Base-by-base conservation (phyloP, 2,329 filamentous ascomycete species). In the Ophiocordyceps camponoti-leonardi region DNA sequence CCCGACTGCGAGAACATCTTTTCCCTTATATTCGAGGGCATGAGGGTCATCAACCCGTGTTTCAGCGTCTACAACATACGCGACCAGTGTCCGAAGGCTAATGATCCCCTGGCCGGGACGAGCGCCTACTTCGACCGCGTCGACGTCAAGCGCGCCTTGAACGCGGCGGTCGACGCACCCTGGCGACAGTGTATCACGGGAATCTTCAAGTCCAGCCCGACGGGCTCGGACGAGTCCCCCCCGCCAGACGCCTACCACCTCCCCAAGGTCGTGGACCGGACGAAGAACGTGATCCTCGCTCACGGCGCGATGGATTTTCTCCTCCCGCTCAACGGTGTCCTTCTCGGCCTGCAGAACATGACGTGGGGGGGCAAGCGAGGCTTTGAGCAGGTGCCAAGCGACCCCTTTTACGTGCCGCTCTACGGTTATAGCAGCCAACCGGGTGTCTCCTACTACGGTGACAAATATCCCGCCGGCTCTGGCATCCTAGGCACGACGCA, bases 301-400 rank as follows among this genome's bases (percentile, higher is more conserved):
- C 83, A 88, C 55, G 85, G 83, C 12, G 65, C 73, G 43, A 69
- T 81, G 12, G 85, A 87, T 61, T 83, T 72, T 56, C 70, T 83
- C 48, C 68, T 86, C 11, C 66, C 81, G 22, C 67, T 71, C 54
- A 82, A 83, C 57, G 83, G 83, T 16, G 82, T 82, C 0, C 67
- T 90, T 1, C 65, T 86, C 7, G 72, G 73, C 1, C 79, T 88
- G 48, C 83, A 90, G 57, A 87, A 87, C 64, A 85, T 88, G 78
- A 87, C 82, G 0, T 90, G 79, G 77, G 75, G 76, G 47, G 83
- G 83, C 5, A 58, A 68, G 41, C 74, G 82, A 44, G 85, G 84
- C 0, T 88, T 90, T 67, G 73, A 79, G 50, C 57, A 60, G 1
- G 60, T 63, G 0, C 84, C 83, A 0, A 58, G 57, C 1, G 70